Conservation (phyloP, 73 alveolate genomes). For the Tetrahymena elliotti region DNA sequence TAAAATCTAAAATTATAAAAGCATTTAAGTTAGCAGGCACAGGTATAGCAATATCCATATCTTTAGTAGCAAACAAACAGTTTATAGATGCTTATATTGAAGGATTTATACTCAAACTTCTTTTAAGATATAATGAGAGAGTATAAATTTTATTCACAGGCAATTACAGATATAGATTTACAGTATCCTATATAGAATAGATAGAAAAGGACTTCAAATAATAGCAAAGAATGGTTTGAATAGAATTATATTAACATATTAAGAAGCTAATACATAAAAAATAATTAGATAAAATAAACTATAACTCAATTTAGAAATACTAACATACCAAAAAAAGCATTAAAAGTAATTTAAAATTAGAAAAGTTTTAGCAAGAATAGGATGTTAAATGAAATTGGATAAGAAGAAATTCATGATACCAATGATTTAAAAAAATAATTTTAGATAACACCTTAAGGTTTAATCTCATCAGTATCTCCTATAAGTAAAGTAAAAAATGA, state of each 20-base stretch:
- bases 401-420: neutral
- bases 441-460: neutral
- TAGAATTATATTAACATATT: neutral
- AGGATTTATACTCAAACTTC: neutral
- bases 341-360: neutral
- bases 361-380: neutral
- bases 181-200: neutral
- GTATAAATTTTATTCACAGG: neutral
- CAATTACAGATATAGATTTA: neutral
- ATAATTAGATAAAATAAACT: neutral
- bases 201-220: neutral
- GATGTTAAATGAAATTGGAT: neutral
- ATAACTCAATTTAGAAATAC: neutral
- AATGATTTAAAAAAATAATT: neutral
- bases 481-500: neutral
- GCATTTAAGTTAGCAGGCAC: neutral
- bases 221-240: neutral
- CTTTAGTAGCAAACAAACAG: neutral
- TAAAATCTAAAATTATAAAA: neutral
- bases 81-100: neutral
- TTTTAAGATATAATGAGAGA: neutral
- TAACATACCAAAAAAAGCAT: neutral
- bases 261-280: neutral
- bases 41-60: neutral
- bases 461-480: neutral